Percentiles rank a stretch among this genome's conserved stretches.
Conservation (phyloP, 1,139 yeast species). For the Kodamaea plutei region DNA sequence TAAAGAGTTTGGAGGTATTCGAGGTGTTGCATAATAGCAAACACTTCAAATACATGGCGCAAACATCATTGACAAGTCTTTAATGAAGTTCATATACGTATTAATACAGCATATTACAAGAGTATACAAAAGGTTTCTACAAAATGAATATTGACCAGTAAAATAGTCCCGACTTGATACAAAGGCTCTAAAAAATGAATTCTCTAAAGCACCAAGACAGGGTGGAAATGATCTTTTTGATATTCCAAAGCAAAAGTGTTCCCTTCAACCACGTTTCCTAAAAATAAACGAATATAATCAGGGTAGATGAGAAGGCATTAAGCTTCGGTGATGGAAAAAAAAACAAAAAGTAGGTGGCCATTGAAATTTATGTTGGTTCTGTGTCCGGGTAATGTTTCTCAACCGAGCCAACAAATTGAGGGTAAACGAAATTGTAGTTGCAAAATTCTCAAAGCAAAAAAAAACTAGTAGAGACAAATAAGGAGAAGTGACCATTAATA, state of each 20-base stretch:
- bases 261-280: conserved; percentile 49
- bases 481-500: too few relatives aligned
- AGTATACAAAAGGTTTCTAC: too few relatives aligned
- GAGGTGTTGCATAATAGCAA: too few relatives aligned
- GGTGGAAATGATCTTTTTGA: conserved; percentile 48
- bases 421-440: too few relatives aligned
- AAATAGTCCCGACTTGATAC: conserved; percentile 39
- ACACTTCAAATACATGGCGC: too few relatives aligned
- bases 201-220: conserved; percentile 34
- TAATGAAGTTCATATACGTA: too few relatives aligned
- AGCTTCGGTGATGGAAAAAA: conserved; percentile 33
- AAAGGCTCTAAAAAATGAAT: conserved; percentile 10
- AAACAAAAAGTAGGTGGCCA: conserved; percentile 1
- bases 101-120: too few relatives aligned
- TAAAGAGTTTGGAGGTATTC: neutral
- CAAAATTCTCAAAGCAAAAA: too few relatives aligned
- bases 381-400: conserved; percentile 7
- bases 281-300: conserved; percentile 50
- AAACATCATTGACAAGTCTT: too few relatives aligned
- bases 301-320: conserved; percentile 51
- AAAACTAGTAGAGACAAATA: too few relatives aligned
- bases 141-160: conserved; percentile 42
- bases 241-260: conserved; percentile 48
- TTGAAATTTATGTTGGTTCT: neutral
- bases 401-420: too few relatives aligned